These are phyloP conservation scores for Fusarium sp. DNA, from an alignment of 2,329 filamentous ascomycete genomes.

Conservation along the genomic window DNA sequence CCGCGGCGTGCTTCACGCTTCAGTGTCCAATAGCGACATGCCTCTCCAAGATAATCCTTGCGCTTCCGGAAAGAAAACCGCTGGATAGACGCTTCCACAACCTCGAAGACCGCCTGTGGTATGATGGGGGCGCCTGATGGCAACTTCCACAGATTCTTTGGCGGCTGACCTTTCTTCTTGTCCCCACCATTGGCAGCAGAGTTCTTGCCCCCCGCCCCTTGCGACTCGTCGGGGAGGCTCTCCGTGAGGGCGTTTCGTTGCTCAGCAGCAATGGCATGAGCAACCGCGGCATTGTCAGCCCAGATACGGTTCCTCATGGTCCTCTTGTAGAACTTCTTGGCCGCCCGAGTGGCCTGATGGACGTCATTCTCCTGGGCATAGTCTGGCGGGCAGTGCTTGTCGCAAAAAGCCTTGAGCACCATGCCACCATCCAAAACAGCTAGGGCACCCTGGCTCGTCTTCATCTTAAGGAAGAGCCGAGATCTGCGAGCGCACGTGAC, in stretches of 20 bases:
- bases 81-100: constrained; percentile 84
- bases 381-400: constrained; percentile 91
- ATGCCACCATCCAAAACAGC: constrained; percentile 83
- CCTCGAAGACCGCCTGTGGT: constrained; percentile 86
- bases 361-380: constrained; percentile 90
- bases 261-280: constrained; percentile 81
- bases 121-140: constrained; percentile 96
- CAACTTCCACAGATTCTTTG: constrained; percentile 78
- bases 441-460: constrained; percentile 83
- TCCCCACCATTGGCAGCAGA: constrained; percentile 80
- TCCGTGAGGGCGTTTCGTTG: constrained; percentile 73
- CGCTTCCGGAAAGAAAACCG: constrained; percentile 85
- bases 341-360: constrained; percentile 81
- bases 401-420: constrained; percentile 92
- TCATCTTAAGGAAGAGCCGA: constrained; percentile 94
- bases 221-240: constrained; percentile 82
- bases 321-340: constrained; percentile 89
- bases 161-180: constrained; percentile 70
- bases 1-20: constrained; percentile 94
- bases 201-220: constrained; percentile 85
- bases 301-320: constrained; percentile 91
- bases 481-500: constrained; percentile 94
- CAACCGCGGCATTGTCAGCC: constrained; percentile 90
- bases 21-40: constrained; percentile 97
- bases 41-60: constrained; percentile 92